phyloP scores from a whole-genome alignment of 441 rosid genomes.

The Eugenia klotzschiana region DNA sequence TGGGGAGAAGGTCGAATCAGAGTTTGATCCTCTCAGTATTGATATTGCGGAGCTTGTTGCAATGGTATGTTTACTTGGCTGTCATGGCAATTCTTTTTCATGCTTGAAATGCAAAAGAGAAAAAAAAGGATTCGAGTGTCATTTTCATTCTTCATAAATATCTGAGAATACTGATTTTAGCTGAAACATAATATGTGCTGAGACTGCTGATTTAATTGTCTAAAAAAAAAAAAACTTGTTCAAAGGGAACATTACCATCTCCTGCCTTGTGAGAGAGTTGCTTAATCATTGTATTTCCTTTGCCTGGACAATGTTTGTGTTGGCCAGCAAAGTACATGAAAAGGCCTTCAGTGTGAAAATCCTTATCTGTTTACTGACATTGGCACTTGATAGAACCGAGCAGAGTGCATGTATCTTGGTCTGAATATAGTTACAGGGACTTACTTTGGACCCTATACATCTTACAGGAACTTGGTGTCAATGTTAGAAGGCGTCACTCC shows the following conservation, averaged over 20 bases:
- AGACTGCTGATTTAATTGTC: not conserved
- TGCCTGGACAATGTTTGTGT: not conserved
- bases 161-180: not conserved
- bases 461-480: conserved; percentile 67
- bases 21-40: conserved; percentile 63
- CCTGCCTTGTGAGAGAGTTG: not conserved
- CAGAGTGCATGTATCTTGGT: not conserved
- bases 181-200: not conserved
- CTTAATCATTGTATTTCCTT: not conserved
- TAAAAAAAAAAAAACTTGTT: not conserved
- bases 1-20: conserved; percentile 67
- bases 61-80: conserved; percentile 39
- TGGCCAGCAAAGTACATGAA: not conserved
- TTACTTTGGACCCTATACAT: not conserved
- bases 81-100: not conserved
- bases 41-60: conserved; percentile 84
- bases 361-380: not conserved
- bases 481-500: conserved; percentile 63
- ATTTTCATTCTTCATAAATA: not conserved
- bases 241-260: not conserved
- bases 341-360: not conserved
- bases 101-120: not conserved
- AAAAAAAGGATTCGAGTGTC: not conserved
- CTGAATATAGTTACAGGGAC: not conserved
- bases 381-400: not conserved